These are phyloP conservation scores for Aspergillus ostianus DNA, from an alignment of 495 filamentous ascomycete genomes.

Conservation along the genomic window DNA sequence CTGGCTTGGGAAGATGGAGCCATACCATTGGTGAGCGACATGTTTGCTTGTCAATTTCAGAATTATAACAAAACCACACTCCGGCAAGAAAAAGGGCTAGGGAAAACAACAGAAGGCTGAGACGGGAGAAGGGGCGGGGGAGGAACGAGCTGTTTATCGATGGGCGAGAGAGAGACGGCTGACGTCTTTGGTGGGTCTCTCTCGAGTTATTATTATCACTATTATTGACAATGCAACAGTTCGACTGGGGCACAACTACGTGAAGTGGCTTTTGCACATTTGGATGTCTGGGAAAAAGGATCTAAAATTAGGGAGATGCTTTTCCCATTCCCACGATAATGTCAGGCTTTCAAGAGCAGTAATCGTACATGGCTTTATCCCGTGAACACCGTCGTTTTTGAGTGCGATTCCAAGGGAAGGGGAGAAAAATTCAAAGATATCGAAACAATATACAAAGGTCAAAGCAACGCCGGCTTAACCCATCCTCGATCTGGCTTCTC, in stretches of 20 bases:
- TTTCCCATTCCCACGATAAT: too few relatives aligned
- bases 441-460: slow-evolving; percentile 3
- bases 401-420: not conserved
- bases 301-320: too few relatives aligned
- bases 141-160: too few relatives aligned
- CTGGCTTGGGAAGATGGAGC: not conserved
- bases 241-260: too few relatives aligned
- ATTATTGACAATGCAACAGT: too few relatives aligned
- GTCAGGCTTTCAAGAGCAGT: not conserved
- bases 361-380: not conserved
- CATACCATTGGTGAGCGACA: slow-evolving; percentile 50
- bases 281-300: too few relatives aligned
- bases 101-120: not conserved
- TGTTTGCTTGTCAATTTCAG: slow-evolving; percentile 15
- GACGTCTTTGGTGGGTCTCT: not conserved
- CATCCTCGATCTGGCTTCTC: slow-evolving; percentile 32
- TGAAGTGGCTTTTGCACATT: too few relatives aligned
- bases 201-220: too few relatives aligned
- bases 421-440: not conserved
- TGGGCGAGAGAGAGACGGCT: not conserved
- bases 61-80: not conserved
- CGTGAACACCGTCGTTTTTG: not conserved
- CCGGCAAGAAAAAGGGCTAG: too few relatives aligned
- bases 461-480: slow-evolving; percentile 20
- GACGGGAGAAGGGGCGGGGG: not conserved